phyloP scores from a whole-genome alignment of 192 early-diverging fungal genomes.

The Coemansia asiatica region DNA sequence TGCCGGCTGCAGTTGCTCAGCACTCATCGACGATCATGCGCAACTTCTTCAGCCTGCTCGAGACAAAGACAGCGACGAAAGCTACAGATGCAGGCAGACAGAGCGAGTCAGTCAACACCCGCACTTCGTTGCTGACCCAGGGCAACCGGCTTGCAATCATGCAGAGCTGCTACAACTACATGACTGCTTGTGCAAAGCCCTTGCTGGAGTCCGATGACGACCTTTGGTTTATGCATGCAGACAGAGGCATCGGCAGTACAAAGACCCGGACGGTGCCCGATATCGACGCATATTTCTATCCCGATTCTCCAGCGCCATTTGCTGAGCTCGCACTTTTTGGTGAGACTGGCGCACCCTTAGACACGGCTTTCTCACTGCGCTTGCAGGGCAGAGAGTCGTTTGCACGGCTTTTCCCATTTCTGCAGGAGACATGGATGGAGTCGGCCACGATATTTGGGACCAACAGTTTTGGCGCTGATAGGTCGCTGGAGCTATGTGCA shows the following conservation, averaged over 20 bases:
- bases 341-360: constrained; percentile 21
- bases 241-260: neutral
- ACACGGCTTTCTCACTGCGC: constrained; percentile 16
- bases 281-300: constrained; percentile 22
- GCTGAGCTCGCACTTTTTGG: constrained; percentile 30
- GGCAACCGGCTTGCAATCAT: constrained; percentile 41
- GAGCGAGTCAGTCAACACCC: constrained; percentile 21
- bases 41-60: constrained; percentile 46
- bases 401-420: constrained; percentile 61
- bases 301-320: constrained; percentile 33
- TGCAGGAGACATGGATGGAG: constrained; percentile 80
- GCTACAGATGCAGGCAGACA: constrained; percentile 14
- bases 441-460: constrained; percentile 69
- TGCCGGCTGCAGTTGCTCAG: constrained; percentile 62
- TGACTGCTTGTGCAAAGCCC: constrained; percentile 27
- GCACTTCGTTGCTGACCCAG: constrained; percentile 33
- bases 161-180: constrained; percentile 47
- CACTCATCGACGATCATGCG: constrained; percentile 63
- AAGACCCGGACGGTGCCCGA: neutral
- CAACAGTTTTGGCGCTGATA: constrained; percentile 48
- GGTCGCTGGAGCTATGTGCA: constrained; percentile 64
- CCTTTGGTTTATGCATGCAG: constrained; percentile 39
- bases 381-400: constrained; percentile 39
- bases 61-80: constrained; percentile 18
- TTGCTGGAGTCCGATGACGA: constrained; percentile 11